Percentiles rank a stretch among this genome's conserved stretches.
Conservation (phyloP, 2,329 filamentous ascomycete species). For the Fusarium brevicatenulatum region DNA sequence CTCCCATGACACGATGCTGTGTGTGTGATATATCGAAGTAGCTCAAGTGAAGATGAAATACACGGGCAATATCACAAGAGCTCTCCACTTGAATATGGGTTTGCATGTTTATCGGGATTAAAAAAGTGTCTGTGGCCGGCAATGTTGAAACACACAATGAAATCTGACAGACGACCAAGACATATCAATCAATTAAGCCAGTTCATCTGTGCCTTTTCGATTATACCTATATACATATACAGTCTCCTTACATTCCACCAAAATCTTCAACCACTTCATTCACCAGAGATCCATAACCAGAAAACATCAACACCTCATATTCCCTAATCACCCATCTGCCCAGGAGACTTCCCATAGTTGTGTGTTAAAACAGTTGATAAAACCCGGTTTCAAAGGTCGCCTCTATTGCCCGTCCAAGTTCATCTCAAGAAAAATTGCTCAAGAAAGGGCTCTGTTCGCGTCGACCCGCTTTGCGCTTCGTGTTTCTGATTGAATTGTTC, state of each 20-base stretch:
- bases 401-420: conserved; percentile 12
- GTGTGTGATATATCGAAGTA: not conserved
- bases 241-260: conserved; percentile 3
- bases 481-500: not conserved
- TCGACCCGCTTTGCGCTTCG: not conserved
- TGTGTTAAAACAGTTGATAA: not conserved
- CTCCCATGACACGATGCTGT: not conserved
- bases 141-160: not conserved
- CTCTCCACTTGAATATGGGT: not conserved
- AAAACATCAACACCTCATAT: conserved; percentile 15
- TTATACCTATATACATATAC: conserved; percentile 20
- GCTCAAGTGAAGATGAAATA: not conserved
- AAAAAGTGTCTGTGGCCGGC: too few relatives aligned
- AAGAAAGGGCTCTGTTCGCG: not conserved
- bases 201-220: conserved; percentile 6
- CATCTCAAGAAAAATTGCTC: conserved; percentile 8
- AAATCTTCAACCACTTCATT: not conserved
- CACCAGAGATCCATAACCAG: conserved; percentile 10
- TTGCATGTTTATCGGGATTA: not conserved
- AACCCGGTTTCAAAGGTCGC: not conserved
- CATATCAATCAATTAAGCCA: not conserved
- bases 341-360: not conserved
- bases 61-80: not conserved
- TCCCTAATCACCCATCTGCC: not conserved
- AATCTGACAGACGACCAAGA: not conserved